Base-by-base conservation (phyloP, 148 eudicot genomes). In the Oxyria digyna region DNA sequence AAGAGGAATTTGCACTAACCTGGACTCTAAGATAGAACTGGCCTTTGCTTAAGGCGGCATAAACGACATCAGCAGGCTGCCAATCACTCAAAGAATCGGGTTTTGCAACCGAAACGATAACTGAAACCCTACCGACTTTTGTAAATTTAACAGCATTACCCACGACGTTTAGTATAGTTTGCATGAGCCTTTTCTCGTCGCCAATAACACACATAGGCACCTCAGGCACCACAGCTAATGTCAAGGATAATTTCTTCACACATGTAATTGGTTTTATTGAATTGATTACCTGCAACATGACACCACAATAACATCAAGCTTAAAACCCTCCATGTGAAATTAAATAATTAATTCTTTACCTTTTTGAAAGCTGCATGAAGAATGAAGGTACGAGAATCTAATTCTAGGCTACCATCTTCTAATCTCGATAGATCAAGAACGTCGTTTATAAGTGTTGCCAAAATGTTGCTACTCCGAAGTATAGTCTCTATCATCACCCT, bases 61-160 rank as follows among this genome's bases (percentile, higher is more conserved):
- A 85, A 69, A 81, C 69, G 73, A 81, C 69, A 10, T 92, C 97
- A 40, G 89, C 70, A 71, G 91, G 68, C 72, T 76, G 79, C 88
- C 83, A 85, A 74, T 87, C 87, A 70, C 86, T 80, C 68, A 82
- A 72, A 42, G 84, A 89, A 70, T 87, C 96, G 45, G 89, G 80
- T 75, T 84, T 87, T 49, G 87, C 87, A 73, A 85, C 73, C 40
- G 94, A 79, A 42, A 81, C 98, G 52, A 83, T 78, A 65, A 93
- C 82, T 49, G 91, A 81, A 54, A 89, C 73, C 71, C 74, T 78
- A 40, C 96, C 98, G 59, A 87, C 87, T 75, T 85, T 92, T 46
- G 96, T 84, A 69, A 87, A 92, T 76, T 92, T 92, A 35, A 92
- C 89, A 69, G 98, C 91, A 81, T 92, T 89, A 15, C 98, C 98